Evolutionary conservation across 148 eudicot genomes (phyloP), one percentile per base, ranked within the genome.

Genomic region (Chenopodium album): DNA sequence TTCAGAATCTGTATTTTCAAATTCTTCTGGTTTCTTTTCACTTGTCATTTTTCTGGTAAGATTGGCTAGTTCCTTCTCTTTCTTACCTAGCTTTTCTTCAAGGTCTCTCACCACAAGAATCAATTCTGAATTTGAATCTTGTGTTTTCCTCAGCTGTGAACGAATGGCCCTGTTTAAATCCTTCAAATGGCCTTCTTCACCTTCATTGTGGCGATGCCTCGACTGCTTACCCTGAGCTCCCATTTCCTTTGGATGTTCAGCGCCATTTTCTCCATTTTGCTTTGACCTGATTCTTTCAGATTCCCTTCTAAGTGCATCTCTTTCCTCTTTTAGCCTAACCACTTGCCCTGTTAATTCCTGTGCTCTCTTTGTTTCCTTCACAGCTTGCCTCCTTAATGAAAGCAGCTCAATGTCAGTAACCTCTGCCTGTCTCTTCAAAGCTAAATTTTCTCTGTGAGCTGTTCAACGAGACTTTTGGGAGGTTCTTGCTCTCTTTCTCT

Each of bases 61-160:
- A 79, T 82, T 82, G 32, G 81, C 84, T 77, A 92, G 70, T 81
- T 94, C 91, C 71, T 65, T 75, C 44, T 89, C 89, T 75, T 89
- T 96, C 75, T 85, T 87, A 73, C 90, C 89, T 78, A 96, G 78
- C 82, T 76, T 90, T 86, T 87, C 87, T 71, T 89, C 89, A 44
- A 96, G 95, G 77, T 89, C 99, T 85, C 90, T 92, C 81, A 92
- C 86, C 64, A 84, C 88, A 9, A 92, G 85, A 84, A 92, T 86
- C 78, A 92, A 75, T 86, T 96, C 98, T 4, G 94, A 94, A 82
- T 96, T 94, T 52, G 98, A 90, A 78, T 94, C 99, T 88, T 96
- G 97, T 50, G 95, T 88, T 87, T 89, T 92, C 75, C 91, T 90
- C 41, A 96, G 83, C 73, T 88, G 91, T 76, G 84, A 80, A 73